Percentiles rank a stretch among this genome's conserved stretches.
phyloP scores from a whole-genome alignment of 495 filamentous ascomycete species.

The Bacidia gigantensis region DNA sequence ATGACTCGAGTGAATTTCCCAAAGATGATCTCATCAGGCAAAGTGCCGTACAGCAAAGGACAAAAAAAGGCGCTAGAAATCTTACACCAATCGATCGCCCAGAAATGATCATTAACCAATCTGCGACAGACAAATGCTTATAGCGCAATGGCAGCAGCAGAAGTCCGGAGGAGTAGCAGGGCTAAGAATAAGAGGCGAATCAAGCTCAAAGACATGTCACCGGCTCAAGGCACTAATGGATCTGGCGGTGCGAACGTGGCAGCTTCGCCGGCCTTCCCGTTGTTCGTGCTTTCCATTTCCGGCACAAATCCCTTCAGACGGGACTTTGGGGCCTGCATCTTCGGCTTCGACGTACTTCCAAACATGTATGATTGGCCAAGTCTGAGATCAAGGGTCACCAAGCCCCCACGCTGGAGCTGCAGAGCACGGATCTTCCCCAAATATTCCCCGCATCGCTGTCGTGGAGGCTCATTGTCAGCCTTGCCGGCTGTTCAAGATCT shows the following conservation, averaged over 20 bases:
- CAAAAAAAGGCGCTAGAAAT: no score
- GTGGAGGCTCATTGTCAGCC: background rate
- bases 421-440: slow-evolving; percentile 1
- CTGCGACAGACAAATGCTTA: no score
- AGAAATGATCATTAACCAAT: no score
- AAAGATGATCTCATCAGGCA: no score
- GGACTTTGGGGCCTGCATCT: background rate
- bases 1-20: no score
- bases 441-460: background rate
- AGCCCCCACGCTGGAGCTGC: slow-evolving; percentile 5
- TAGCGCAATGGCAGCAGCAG: no score
- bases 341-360: background rate
- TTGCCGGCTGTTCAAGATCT: background rate
- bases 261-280: background rate
- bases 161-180: background rate
- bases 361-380: background rate
- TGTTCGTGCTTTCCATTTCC: background rate
- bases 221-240: background rate
- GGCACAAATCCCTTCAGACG: background rate
- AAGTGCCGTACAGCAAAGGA: no score
- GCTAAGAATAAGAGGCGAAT: background rate
- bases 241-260: background rate
- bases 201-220: no score
- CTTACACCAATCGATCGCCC: no score
- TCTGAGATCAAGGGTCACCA: background rate